phyloP scores from a whole-genome alignment of 192 early-diverging fungal genomes.

The Backusella parvicylindrica region DNA sequence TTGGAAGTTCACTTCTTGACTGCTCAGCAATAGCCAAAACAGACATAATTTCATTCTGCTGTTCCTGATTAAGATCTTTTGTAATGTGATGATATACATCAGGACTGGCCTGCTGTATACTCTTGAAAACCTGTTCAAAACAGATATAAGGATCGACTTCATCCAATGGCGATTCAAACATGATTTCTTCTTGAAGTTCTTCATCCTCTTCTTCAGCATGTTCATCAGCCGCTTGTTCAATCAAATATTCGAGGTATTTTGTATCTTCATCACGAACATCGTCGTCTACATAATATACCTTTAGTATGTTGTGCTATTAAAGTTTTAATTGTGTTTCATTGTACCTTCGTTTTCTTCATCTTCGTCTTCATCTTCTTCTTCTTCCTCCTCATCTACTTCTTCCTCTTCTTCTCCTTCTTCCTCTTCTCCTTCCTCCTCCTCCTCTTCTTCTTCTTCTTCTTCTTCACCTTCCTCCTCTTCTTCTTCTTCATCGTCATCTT shows the following conservation, averaged over 20 bases:
- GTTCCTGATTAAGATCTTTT: conserved; percentile 42
- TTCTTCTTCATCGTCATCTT: conserved; percentile 48
- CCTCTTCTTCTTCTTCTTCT: conserved; percentile 30
- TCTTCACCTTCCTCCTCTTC: conserved; percentile 43
- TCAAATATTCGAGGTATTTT: conserved; percentile 57
- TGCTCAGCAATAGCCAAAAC: conserved; percentile 40
- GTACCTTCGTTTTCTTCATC: conserved; percentile 25
- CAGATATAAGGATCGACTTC: conserved; percentile 66
- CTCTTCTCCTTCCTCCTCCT: neutral
- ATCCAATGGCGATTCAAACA: conserved; percentile 77
- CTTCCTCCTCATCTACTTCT: conserved; percentile 42
- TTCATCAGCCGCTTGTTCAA: conserved; percentile 37
- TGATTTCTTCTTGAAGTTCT: conserved; percentile 66
- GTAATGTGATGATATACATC: conserved; percentile 47
- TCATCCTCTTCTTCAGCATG: conserved; percentile 60
- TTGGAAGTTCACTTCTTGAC: neutral
- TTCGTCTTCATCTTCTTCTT: neutral
- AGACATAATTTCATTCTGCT: conserved; percentile 43
- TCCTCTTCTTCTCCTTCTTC: conserved; percentile 40
- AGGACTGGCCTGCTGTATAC: conserved; percentile 49
- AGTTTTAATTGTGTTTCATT: neutral
- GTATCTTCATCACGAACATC: conserved; percentile 61
- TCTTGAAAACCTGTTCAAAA: conserved; percentile 61
- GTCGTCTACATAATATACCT: conserved; percentile 29
- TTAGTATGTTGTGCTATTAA: neutral